These are phyloP conservation scores for Ustilago hordei DNA, from an alignment of 1,284 basidiomycete genomes.

Conservation along the genomic window DNA sequence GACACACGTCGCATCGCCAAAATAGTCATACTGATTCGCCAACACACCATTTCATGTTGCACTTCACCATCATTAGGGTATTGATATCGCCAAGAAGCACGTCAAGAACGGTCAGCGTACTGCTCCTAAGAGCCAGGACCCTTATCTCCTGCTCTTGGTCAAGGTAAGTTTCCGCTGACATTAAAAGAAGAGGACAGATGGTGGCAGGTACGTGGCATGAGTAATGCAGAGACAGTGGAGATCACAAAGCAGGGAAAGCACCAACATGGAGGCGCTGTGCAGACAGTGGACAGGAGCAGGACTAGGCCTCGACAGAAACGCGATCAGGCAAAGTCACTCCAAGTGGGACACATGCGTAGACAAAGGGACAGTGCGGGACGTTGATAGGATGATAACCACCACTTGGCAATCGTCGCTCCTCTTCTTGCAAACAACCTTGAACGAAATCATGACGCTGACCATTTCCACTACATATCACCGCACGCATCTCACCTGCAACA, in stretches of 20 bases:
- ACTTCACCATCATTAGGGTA: conserved; percentile 87
- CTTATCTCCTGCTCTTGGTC: conserved; percentile 96
- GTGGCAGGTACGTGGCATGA: not conserved
- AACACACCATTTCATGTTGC: not conserved
- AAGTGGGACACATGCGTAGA: no score
- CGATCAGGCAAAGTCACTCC: not conserved
- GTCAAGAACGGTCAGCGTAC: conserved; percentile 97
- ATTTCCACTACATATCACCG: not conserved
- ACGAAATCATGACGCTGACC: conserved; percentile 12
- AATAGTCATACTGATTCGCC: conserved; percentile 27
- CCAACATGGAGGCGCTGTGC: not conserved
- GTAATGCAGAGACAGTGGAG: not conserved
- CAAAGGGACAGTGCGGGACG: no score
- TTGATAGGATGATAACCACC: not conserved
- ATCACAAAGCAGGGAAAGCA: not conserved
- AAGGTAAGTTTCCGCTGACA: conserved; percentile 76
- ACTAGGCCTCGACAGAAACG: not conserved
- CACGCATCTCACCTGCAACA: not conserved
- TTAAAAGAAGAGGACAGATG: not conserved
- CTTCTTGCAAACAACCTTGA: not conserved
- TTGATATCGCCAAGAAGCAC: conserved; percentile 96
- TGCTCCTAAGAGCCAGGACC: conserved; percentile 98
- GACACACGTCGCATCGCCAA: not conserved
- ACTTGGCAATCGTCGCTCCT: not conserved
- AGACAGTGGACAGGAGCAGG: not conserved